Conservation (phyloP, 257 asterid species). For the Nyctanthes arbortristis region DNA sequence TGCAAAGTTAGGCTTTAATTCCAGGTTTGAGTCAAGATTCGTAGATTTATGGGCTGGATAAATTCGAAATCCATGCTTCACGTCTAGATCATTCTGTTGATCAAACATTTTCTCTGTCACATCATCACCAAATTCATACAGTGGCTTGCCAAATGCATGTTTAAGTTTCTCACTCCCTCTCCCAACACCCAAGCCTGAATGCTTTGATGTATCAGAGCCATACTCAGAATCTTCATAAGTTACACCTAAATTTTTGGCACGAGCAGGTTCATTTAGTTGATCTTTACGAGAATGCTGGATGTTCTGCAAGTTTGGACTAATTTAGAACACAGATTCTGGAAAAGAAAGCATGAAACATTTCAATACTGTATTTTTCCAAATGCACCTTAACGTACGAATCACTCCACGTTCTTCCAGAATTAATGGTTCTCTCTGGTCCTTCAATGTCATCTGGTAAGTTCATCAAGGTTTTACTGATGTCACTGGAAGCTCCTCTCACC, state of each 20-base stretch:
- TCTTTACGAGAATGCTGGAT: constrained; percentile 52
- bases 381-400: constrained; percentile 59
- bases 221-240: constrained; percentile 52
- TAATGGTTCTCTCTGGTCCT: constrained; percentile 52
- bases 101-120: constrained; percentile 36
- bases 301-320: constrained; percentile 42
- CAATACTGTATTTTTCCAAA: not conserved
- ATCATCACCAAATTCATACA: constrained; percentile 52
- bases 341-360: constrained; percentile 19
- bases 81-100: constrained; percentile 60
- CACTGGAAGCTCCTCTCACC: constrained; percentile 54
- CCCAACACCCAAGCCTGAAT: constrained; percentile 41
- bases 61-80: constrained; percentile 50
- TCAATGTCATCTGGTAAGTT: constrained; percentile 50
- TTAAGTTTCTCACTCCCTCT: constrained; percentile 45
- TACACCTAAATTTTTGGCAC: constrained; percentile 35
- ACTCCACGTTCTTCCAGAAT: constrained; percentile 60
- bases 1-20: constrained; percentile 32
- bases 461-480: constrained; percentile 36
- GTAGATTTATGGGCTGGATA: constrained; percentile 35
- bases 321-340: constrained; percentile 1
- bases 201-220: constrained; percentile 49
- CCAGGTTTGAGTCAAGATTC: constrained; percentile 42
- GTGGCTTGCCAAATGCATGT: constrained; percentile 54
- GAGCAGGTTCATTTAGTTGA: constrained; percentile 45